Base-by-base conservation (phyloP, 2,329 filamentous ascomycete genomes). In the Coccinonectria pachysandricola region DNA sequence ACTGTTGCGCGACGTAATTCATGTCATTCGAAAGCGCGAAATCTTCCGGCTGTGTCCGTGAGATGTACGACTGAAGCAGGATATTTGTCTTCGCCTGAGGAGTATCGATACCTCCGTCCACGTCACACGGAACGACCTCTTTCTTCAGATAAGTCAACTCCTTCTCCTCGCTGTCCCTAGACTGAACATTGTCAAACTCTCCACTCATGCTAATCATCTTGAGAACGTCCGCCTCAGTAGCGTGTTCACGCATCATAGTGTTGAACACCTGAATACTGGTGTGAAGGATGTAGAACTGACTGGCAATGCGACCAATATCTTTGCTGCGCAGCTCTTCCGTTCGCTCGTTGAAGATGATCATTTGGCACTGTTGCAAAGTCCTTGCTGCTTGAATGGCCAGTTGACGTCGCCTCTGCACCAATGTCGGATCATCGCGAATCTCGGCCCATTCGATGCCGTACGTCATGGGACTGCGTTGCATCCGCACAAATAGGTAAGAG, bases 201-300 rank as follows among this genome's bases (percentile, higher is more conserved):
- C 87, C 86, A 51, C 87, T 94, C 81, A 91, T 86, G 42, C 85
- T 87, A 48, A 98, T 86, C 86, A 98, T 96, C 48, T 81, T 83
- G 28, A 98, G 63, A 23, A 95, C 79, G 48, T 98, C 91, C 5
- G 86, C 86, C 56, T 98, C 91, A 0, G 81, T 85, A 7, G 85
- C 78, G 14, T 76, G 72, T 2, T 85, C 78, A 27, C 71, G 70
- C 91, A 98, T 96, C 78, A 91, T 80, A 5, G 75, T 74, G 54
- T 96, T 98, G 71, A 98, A 98, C 21, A 96, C 82, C 51, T 96
- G 80, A 36, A 98, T 80, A 52, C 84, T 95, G 9, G 80, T 81
- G 46, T 98, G 87, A 24, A 92, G 66, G 24, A 98, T 88, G 48
- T 98, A 98, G 50, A 80, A 98, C 53, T 98, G 88, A 53, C 88